Evolutionary conservation across 2,329 filamentous ascomycete genomes (phyloP), one percentile per base, ranked within the genome.

Genomic region (Lasiodiplodia citricola): DNA sequence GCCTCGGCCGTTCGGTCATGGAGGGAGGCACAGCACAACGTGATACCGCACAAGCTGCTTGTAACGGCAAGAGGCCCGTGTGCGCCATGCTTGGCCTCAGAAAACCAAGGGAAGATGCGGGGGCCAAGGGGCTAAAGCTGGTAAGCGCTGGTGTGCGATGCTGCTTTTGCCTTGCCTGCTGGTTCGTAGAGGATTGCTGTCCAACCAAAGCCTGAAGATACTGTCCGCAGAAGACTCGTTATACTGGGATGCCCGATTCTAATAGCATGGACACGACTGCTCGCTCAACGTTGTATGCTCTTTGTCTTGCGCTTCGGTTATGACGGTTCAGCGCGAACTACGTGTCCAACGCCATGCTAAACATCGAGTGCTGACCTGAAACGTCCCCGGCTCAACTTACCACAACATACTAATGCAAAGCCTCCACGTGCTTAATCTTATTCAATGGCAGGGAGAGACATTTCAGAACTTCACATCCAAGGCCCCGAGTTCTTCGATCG

Each of bases 11-110:
- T 47, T 47, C 44, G 44, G 44, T 47, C 44, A n/a, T 47, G 44
- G 44, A 47, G 44, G 44, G 44, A 54, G 51, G 13, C 51, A 14
- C 51, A 54, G 58, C 41, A 44, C 58, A 63, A 51, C 58, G 44
- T 63, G 44, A 37, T 63, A 63, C 58, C 5, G 44, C 41, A 50
- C 25, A 63, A 50, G 58, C 44, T 63, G 10, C 58, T 31, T 51
- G 44, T 63, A 37, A 63, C 25, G 14, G 25, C 6, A 47, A 21
- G 44, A 47, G 25, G 37, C n/a, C 44, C 44, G 51, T 51, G 58
- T 13, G 16, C 16, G 58, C 6, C n/a, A 11, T 47, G 6, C 44
- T 21, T 47, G n/a, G 44, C n/a, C 25, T 21, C 44, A 47, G 6
- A 47, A 10, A 11, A 10, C n/a, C 7, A 47, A 21, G 11, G 16